Base-by-base conservation (phyloP, 2,329 filamentous ascomycete genomes). In the Fusarium algeriense region DNA sequence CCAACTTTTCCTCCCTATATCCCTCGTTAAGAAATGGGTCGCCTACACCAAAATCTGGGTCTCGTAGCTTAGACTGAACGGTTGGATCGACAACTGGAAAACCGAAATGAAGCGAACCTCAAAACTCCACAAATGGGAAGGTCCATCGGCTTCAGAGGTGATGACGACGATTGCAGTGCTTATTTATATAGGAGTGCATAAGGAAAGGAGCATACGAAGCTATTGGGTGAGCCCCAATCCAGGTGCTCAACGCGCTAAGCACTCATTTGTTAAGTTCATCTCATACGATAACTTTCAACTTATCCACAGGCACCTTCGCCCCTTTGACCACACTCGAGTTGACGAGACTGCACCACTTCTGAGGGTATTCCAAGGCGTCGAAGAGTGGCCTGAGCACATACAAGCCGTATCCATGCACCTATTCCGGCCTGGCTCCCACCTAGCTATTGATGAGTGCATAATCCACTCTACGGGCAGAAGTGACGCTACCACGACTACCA, bases 361-460 rank as follows among this genome's bases (percentile, higher is more conserved):
- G 10, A 55, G 19, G n/a, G 30, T 30, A 7, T 55, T 65, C 37
- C 9, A 45, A 30, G 48, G 38, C 23, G 50, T n/a, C 15, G 10
- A 40, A 13, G 14, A 7, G 23, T 52, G 23, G 48, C 40, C 48
- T 60, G 6, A 52, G 0, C 23, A 52, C 14, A 38, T 52, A 26
- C 23, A 52, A 30, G 10, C 5, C 5, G 23, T 34, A 15, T 37
- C 48, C 5, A 13, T 23, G 11, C 14, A 52, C 23, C 34, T 52
- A 8, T 52, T 35, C 13, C 10, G 14, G 26, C 35, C 35, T 11
- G 35, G 48, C 6, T 23, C 32, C 11, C 13, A 50, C 19, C 13
- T 50, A 5, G 32, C 46, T 20, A 15, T 50, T 11, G 35, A 52
- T 50, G 45, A 60, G 57, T 48, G 23, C 30, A 60, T 65, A 34